Evolutionary conservation across 2,329 filamentous ascomycete species (phyloP).

Genomic region (Tympanopsis confertula): DNA sequence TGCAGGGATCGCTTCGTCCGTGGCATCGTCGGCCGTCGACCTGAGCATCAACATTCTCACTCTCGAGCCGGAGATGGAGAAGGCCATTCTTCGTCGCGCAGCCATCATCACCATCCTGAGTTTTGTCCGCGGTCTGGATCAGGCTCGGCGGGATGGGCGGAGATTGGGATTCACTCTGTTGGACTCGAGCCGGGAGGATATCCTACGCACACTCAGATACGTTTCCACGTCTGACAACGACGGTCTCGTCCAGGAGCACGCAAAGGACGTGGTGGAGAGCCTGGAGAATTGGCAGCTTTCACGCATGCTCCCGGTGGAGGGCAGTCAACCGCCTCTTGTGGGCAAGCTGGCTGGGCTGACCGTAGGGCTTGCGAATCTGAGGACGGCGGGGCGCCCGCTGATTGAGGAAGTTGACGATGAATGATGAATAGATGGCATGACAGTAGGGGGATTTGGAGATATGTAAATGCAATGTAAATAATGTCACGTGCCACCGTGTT

Average conservation of each 20-base stretch:
- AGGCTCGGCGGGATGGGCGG: slow-evolving; percentile 30
- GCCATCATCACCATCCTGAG: slow-evolving; percentile 52
- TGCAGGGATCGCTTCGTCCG: slow-evolving; percentile 35
- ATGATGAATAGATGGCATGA: not conserved
- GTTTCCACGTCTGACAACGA: slow-evolving; percentile 56
- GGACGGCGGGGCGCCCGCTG: slow-evolving; percentile 11
- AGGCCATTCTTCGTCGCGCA: slow-evolving; percentile 54
- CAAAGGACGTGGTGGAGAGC: slow-evolving; percentile 53
- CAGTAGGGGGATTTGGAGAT: not conserved
- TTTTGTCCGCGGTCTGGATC: slow-evolving; percentile 48
- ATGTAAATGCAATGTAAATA: not conserved
- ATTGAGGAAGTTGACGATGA: slow-evolving; percentile 19
- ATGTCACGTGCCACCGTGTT: not conserved
- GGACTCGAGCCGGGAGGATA: slow-evolving; percentile 43
- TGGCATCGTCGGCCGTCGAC: slow-evolving; percentile 47
- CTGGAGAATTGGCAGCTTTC: slow-evolving; percentile 50
- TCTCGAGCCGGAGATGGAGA: slow-evolving; percentile 46
- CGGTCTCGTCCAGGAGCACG: slow-evolving; percentile 56
- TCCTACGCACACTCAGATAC: slow-evolving; percentile 51
- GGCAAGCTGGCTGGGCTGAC: slow-evolving; percentile 24
- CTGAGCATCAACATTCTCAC: slow-evolving; percentile 50
- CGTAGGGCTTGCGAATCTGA: slow-evolving; percentile 10
- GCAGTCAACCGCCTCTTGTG: slow-evolving; percentile 11
- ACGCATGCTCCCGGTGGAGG: slow-evolving; percentile 27
- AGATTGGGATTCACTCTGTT: slow-evolving; percentile 41